Evolutionary conservation across 2,329 filamentous ascomycete species (phyloP).

Genomic region (Emericellopsis atlantica): DNA sequence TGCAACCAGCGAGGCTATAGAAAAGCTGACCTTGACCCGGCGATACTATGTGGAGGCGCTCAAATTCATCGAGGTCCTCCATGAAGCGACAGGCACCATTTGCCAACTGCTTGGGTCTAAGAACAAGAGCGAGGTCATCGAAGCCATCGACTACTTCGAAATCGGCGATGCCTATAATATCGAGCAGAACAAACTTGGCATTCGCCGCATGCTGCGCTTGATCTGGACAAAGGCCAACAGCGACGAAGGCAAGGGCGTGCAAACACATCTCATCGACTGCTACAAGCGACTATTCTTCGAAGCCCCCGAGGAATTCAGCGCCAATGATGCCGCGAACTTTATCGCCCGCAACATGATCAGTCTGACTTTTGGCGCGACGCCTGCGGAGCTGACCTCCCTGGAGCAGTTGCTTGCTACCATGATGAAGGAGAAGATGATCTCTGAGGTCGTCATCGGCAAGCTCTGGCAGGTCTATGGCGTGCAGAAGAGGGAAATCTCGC

Average conservation of each 20-base stretch:
- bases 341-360: slow-evolving; percentile 98
- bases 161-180: slow-evolving; percentile 93
- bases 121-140: slow-evolving; percentile 97
- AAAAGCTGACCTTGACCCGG: slow-evolving; percentile 74
- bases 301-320: slow-evolving; percentile 74
- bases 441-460: slow-evolving; percentile 77
- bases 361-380: slow-evolving; percentile 87
- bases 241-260: slow-evolving; percentile 96
- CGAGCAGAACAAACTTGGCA: slow-evolving; percentile 82
- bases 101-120: slow-evolving; percentile 83
- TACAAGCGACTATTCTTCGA: slow-evolving; percentile 96
- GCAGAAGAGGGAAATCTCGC: slow-evolving; percentile 85
- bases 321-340: slow-evolving; percentile 88
- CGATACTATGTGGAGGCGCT: slow-evolving; percentile 91
- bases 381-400: slow-evolving; percentile 86
- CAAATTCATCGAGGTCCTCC: slow-evolving; percentile 84
- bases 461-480: slow-evolving; percentile 97
- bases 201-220: slow-evolving; percentile 86
- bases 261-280: slow-evolving; percentile 91
- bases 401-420: slow-evolving; percentile 93
- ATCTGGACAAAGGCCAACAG: slow-evolving; percentile 99
- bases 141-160: slow-evolving; percentile 98
- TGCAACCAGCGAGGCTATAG: slow-evolving; percentile 77
- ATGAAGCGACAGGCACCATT: slow-evolving; percentile 67
- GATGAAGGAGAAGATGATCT: slow-evolving; percentile 87